Evolutionary conservation across 805 yeast genomes (phyloP).

Genomic region (Yamadazyma ubonensis): DNA sequence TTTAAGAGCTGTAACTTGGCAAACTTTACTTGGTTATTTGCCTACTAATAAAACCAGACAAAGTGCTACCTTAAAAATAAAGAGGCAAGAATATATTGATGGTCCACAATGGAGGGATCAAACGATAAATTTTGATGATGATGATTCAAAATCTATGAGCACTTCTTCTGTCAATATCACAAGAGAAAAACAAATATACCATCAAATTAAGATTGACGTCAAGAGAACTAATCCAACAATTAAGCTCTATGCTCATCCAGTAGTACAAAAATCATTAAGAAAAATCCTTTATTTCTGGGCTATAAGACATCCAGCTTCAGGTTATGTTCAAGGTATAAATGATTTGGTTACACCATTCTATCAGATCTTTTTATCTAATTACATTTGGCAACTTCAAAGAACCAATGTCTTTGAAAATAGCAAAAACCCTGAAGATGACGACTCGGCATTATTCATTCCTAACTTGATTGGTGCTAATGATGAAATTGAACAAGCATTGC

Average conservation of each 20-base stretch:
- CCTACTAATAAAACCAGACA: conserved; percentile 84
- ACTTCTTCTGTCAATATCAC: conserved; percentile 12
- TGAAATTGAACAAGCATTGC: conserved; percentile 21
- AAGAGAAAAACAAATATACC: conserved; percentile 70
- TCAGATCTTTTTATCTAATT: conserved; percentile 77
- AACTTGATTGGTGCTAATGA: conserved; percentile 30
- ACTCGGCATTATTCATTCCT: conserved; percentile 30
- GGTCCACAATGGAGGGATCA: conserved; percentile 59
- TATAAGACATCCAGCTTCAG: conserved; percentile 94
- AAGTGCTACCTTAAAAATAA: conserved; percentile 63
- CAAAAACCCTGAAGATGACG: conserved; percentile 22
- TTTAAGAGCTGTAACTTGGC: conserved; percentile 85
- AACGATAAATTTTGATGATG: conserved; percentile 43
- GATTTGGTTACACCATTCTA: conserved; percentile 91
- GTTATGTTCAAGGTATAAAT: conserved; percentile 96
- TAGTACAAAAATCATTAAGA: conserved; percentile 78
- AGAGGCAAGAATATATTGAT: conserved; percentile 80
- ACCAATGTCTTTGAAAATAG: conserved; percentile 10
- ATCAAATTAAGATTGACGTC: conserved; percentile 91
- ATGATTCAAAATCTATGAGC: conserved; percentile 19
- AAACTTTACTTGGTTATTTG: conserved; percentile 80
- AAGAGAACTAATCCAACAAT: conserved; percentile 91
- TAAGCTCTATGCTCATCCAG: conserved; percentile 62
- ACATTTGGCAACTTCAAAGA: conserved; percentile 46
- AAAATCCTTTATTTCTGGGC: conserved; percentile 91